Percentiles rank a stretch among this genome's conserved stretches.
phyloP scores from a whole-genome alignment of 768 basidiomycete genomes.

The Hericium erinaceus region DNA sequence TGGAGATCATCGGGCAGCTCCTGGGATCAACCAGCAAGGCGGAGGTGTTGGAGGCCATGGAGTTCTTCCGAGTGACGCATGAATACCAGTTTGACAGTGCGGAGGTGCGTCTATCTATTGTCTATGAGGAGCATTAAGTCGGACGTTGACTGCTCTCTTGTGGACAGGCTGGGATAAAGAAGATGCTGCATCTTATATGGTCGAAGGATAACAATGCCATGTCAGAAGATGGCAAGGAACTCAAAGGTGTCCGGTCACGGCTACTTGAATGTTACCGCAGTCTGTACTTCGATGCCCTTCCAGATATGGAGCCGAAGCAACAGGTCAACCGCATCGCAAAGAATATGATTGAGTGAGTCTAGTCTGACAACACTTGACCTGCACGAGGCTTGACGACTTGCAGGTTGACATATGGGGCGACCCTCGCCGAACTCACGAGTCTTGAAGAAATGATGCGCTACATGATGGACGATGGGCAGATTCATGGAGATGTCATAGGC shows the following conservation, averaged over 20 bases:
- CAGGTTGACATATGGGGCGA: conserved; percentile 87
- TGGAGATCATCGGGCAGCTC: conserved; percentile 64
- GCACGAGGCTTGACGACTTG: not conserved
- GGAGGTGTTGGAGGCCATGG: conserved; percentile 77
- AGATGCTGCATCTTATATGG: conserved; percentile 97
- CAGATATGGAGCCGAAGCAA: conserved; percentile 67
- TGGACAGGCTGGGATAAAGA: conserved; percentile 74
- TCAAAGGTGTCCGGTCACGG: conserved; percentile 81
- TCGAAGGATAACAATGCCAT: conserved; percentile 81
- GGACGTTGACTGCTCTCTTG: not conserved
- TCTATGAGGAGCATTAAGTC: not conserved
- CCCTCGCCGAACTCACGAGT: conserved; percentile 90
- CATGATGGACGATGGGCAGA: conserved; percentile 84
- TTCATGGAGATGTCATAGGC: conserved; percentile 76
- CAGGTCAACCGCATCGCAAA: conserved; percentile 90
- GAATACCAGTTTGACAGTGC: conserved; percentile 77
- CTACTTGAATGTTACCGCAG: conserved; percentile 82
- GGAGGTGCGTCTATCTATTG: conserved; percentile 36
- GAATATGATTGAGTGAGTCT: conserved; percentile 88
- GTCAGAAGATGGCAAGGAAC: conserved; percentile 64
- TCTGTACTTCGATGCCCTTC: conserved; percentile 81
- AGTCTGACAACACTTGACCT: not conserved
- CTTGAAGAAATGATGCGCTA: conserved; percentile 94
- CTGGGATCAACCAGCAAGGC: conserved; percentile 81
- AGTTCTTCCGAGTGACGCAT: conserved; percentile 79